Conservation (phyloP, 2,329 filamentous ascomycete species). For the Fragosphaeria purpurea region DNA sequence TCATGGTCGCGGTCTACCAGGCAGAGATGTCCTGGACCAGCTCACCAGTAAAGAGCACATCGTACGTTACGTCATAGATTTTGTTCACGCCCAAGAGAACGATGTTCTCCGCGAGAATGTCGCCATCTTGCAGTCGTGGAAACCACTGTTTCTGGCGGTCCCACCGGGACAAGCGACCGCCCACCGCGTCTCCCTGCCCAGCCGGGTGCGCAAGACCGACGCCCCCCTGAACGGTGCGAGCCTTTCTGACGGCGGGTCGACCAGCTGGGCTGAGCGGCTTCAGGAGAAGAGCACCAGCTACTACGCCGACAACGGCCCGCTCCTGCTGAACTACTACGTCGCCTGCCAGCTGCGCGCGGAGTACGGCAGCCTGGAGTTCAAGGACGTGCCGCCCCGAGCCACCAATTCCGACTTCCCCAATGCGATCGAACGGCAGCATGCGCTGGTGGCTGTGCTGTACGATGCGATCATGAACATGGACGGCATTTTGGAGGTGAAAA, state of each 20-base stretch:
- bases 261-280: conserved; percentile 7
- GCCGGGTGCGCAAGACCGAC: not conserved
- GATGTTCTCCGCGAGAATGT: not conserved
- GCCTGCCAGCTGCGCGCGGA: conserved; percentile 9
- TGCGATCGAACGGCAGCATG: conserved; percentile 14
- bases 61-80: not conserved
- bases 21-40: not conserved
- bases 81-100: not conserved
- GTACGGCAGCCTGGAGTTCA: conserved; percentile 11
- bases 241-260: conserved; percentile 5
- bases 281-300: conserved; percentile 1
- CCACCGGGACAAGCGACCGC: conserved; percentile 4
- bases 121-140: conserved; percentile 3
- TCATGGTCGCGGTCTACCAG: not conserved
- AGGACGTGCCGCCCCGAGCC: not conserved
- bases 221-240: conserved; percentile 5
- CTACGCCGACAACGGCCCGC: not conserved
- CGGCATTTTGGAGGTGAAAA: conserved; percentile 11
- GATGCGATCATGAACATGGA: conserved; percentile 16
- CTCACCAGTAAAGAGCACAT: conserved; percentile 4
- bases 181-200: not conserved
- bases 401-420: conserved; percentile 13
- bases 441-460: conserved; percentile 19
- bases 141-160: conserved; percentile 1
- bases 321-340: conserved; percentile 7